These are phyloP conservation scores for Aspergillus sp. DNA, from an alignment of 2,329 filamentous ascomycete species.

Conservation along the genomic window DNA sequence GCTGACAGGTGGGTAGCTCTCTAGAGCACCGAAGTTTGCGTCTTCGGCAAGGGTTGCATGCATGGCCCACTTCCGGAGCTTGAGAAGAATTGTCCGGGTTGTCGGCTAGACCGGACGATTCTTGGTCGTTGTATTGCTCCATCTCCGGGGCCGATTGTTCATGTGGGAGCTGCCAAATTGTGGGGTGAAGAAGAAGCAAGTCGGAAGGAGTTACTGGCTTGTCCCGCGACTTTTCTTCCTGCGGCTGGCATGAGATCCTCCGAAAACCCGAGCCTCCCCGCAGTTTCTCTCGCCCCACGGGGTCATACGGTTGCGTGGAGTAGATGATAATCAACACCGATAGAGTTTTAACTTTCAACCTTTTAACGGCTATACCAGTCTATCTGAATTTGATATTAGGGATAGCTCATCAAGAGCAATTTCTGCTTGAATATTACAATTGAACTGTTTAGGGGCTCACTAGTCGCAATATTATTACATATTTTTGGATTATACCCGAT, in stretches of 20 bases:
- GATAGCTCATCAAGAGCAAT: too few species aligned
- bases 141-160: background rate
- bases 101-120: background rate
- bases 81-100: too few species aligned
- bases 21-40: slow-evolving; percentile 39
- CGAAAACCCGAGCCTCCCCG: background rate
- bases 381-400: too few species aligned
- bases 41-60: slow-evolving; percentile 35
- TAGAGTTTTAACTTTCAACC: too few species aligned
- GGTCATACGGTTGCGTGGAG: too few species aligned
- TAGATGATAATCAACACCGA: too few species aligned
- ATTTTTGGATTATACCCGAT: too few species aligned
- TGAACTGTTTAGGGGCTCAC: too few species aligned
- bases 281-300: background rate
- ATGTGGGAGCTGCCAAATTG: background rate
- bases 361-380: too few species aligned
- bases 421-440: too few species aligned
- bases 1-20: slow-evolving; percentile 32
- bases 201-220: background rate
- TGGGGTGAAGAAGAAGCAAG: background rate
- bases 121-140: background rate
- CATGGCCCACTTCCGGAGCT: slow-evolving; percentile 5
- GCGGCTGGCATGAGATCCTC: background rate
- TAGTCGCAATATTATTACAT: too few species aligned
- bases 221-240: background rate